Evolutionary conservation across 768 basidiomycete genomes (phyloP).

Genomic region (Boletus bicolor): DNA sequence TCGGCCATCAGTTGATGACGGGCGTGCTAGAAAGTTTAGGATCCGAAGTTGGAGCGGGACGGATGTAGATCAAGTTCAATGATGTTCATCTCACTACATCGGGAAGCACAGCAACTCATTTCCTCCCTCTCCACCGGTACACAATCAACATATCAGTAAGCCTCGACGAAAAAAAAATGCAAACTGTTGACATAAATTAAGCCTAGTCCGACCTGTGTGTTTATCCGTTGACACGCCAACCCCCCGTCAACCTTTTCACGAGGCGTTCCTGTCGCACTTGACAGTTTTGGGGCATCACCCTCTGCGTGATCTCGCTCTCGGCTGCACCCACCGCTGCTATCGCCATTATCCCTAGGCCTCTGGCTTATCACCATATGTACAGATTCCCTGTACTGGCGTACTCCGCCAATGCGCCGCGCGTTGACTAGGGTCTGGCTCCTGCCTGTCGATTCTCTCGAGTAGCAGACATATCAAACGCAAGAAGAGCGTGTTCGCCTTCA

Average conservation of each 20-base stretch:
- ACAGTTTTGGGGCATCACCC: conserved; percentile 33
- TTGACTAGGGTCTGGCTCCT: conserved; percentile 17
- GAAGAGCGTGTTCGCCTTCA: conserved; percentile 18
- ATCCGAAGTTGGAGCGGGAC: conserved; percentile 6
- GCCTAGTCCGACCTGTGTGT: neutral
- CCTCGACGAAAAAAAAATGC: conserved; percentile 7
- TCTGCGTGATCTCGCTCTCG: conserved; percentile 3
- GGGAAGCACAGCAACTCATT: conserved; percentile 5
- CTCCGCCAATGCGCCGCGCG: conserved; percentile 3
- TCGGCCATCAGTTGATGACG: conserved; percentile 12
- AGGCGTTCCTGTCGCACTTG: conserved; percentile 23
- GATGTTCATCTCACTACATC: conserved; percentile 1
- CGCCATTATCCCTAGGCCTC: neutral
- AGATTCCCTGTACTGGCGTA: neutral
- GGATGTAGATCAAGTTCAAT: conserved; percentile 16
- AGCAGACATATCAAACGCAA: conserved; percentile 6
- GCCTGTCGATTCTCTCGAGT: conserved; percentile 11
- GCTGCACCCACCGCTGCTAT: neutral
- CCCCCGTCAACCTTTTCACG: conserved; percentile 10
- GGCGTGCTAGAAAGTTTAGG: conserved; percentile 14
- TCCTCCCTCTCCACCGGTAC: neutral
- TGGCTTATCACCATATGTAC: conserved; percentile 9
- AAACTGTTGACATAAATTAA: conserved; percentile 28
- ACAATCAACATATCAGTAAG: conserved; percentile 6
- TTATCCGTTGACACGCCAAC: conserved; percentile 15